These are phyloP conservation scores for Rhizomucor miehei DNA, from an alignment of 371 early-diverging fungal genomes.

Conservation along the genomic window DNA sequence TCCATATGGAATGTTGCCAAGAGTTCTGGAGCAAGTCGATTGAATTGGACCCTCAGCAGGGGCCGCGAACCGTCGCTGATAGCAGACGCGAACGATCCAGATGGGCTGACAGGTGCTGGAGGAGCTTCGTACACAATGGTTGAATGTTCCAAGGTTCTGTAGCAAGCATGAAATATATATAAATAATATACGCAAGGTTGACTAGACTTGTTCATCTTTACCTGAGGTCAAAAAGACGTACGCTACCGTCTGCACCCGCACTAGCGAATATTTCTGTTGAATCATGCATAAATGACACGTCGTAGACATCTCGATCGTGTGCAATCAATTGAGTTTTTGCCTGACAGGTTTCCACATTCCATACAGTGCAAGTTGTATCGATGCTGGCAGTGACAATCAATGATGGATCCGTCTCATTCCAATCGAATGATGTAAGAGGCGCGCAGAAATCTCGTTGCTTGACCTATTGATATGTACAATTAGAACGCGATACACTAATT, in stretches of 20 bases:
- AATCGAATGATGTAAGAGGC: conserved; percentile 92
- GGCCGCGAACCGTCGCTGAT: conserved; percentile 48
- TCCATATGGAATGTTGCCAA: conserved; percentile 84
- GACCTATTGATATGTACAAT: too few relatives aligned
- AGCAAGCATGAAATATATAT: conserved; percentile 7
- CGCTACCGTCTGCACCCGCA: conserved; percentile 92
- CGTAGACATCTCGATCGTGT: conserved; percentile 93
- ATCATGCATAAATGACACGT: conserved; percentile 82
- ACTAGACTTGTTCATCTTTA: conserved; percentile 11
- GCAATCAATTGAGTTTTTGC: conserved; percentile 95
- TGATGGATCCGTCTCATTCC: conserved; percentile 83
- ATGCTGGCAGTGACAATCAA: conserved; percentile 84
- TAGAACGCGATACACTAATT: too few relatives aligned
- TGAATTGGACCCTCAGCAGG: conserved; percentile 83
- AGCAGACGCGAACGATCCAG: conserved; percentile 23
- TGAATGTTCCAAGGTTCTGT: conserved; percentile 81
- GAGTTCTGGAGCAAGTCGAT: conserved; percentile 80
- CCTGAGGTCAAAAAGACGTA: conserved; percentile 92
- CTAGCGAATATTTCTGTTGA: conserved; percentile 84
- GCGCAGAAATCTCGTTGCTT: conserved; percentile 68
- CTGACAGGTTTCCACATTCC: conserved; percentile 88
- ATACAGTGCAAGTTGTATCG: conserved; percentile 96
- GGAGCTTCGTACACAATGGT: conserved; percentile 92
- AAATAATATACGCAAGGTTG: not conserved
- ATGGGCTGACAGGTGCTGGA: conserved; percentile 32